A percentile compares a stretch with the other conserved stretches of the same genome.
Evolutionary conservation across 768 basidiomycete genomes (phyloP).

Genomic region (Tylopilus rubrobrunneus): DNA sequence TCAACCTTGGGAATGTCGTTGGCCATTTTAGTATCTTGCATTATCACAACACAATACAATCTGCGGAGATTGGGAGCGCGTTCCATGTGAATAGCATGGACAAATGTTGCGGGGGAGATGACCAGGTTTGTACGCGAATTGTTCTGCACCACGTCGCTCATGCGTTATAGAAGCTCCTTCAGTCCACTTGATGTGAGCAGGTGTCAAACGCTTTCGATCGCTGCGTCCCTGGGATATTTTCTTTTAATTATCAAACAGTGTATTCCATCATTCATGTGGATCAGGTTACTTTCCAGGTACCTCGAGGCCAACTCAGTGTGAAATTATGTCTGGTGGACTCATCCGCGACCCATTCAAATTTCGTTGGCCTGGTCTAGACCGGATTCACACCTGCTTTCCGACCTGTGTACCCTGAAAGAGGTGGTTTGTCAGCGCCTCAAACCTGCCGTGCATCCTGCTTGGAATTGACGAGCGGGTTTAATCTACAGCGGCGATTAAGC

Average conservation of each 20-base stretch:
- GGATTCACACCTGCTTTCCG: slow-evolving; percentile 11
- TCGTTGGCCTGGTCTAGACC: neutral
- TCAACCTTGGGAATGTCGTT: slow-evolving; percentile 3
- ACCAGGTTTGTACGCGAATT: slow-evolving; percentile 12
- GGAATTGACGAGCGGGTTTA: slow-evolving; percentile 4
- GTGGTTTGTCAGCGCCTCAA: slow-evolving; percentile 6
- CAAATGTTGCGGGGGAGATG: neutral
- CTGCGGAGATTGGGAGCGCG: slow-evolving; percentile 17
- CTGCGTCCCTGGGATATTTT: neutral
- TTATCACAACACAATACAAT: neutral
- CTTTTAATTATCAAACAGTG: neutral
- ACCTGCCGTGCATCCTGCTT: slow-evolving; percentile 7
- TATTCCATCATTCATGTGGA: slow-evolving; percentile 18
- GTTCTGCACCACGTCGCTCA: slow-evolving; percentile 5
- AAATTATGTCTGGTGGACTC: neutral
- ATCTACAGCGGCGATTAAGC: slow-evolving; percentile 20
- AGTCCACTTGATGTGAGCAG: neutral
- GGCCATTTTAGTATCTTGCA: slow-evolving; percentile 1
- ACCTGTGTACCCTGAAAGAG: neutral
- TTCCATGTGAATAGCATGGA: slow-evolving; percentile 1
- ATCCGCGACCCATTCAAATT: neutral
- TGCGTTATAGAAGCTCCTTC: neutral
- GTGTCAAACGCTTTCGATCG: slow-evolving; percentile 4
- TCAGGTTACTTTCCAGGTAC: slow-evolving; percentile 16
- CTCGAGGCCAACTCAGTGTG: neutral